Evolutionary conservation across 768 basidiomycete species (phyloP).

Genomic region (Cyclocybe cylindracea): DNA sequence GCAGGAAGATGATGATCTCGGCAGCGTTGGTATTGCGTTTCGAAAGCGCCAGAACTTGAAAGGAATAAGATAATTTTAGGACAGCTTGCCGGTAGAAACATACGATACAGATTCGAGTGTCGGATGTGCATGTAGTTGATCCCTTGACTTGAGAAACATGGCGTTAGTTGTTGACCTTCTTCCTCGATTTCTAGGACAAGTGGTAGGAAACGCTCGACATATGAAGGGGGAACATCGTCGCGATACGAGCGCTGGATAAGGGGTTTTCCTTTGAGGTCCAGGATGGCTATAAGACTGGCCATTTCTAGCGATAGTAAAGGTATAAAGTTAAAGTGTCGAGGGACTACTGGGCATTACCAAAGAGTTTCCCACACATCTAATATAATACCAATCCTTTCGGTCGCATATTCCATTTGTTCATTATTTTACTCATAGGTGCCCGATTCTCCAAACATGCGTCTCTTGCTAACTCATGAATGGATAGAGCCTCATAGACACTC

Average conservation of each 20-base stretch:
- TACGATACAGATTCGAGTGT: slow-evolving; percentile 96
- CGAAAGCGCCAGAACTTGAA: slow-evolving; percentile 87
- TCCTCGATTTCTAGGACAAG: slow-evolving; percentile 95
- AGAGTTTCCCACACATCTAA: background rate
- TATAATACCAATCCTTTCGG: background rate
- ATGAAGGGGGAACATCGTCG: slow-evolving; percentile 89
- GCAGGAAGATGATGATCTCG: slow-evolving; percentile 95
- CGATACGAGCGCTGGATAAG: slow-evolving; percentile 95
- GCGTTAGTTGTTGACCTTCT: slow-evolving; percentile 93
- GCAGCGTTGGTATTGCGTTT: slow-evolving; percentile 96
- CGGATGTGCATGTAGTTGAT: slow-evolving; percentile 99
- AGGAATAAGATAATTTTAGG: background rate
- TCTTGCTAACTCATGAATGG: no score
- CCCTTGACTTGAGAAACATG: slow-evolving; percentile 93
- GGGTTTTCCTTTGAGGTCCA: slow-evolving; percentile 98
- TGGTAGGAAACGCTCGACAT: slow-evolving; percentile 92
- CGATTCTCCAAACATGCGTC: no score
- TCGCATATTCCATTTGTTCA: no score
- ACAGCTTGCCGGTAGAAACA: slow-evolving; percentile 29
- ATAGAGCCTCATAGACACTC: no score
- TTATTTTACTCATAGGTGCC: no score
- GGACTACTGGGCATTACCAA: background rate
- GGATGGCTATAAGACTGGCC: slow-evolving; percentile 82
- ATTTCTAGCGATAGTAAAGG: slow-evolving; percentile 20
- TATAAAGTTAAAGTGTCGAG: background rate